Percentiles rank a stretch among this genome's conserved stretches.
phyloP scores from a whole-genome alignment of 2,329 filamentous ascomycete genomes.

The Colletotrichum abscissum region DNA sequence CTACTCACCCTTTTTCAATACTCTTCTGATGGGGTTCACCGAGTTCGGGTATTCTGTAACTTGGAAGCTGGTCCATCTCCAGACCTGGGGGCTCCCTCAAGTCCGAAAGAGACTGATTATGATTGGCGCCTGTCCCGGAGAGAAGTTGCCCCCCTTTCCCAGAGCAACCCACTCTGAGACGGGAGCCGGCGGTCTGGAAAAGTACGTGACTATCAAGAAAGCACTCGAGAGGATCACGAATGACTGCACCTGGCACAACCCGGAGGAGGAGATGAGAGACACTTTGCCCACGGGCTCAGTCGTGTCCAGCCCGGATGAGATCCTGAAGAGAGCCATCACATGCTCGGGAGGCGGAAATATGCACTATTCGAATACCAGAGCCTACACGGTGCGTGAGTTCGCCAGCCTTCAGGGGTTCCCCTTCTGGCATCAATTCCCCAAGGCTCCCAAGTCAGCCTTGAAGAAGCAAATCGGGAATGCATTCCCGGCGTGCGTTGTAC shows the following conservation, averaged over 20 bases:
- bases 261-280: slow-evolving; percentile 37
- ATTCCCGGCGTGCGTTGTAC: slow-evolving; percentile 72
- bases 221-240: slow-evolving; percentile 51
- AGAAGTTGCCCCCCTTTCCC: slow-evolving; percentile 75
- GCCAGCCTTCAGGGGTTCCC: slow-evolving; percentile 80
- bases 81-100: slow-evolving; percentile 63
- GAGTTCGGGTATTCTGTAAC: slow-evolving; percentile 74
- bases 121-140: slow-evolving; percentile 74
- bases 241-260: slow-evolving; percentile 51
- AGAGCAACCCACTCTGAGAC: slow-evolving; percentile 65
- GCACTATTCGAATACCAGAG: slow-evolving; percentile 72
- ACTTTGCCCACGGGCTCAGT: slow-evolving; percentile 49
- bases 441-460: slow-evolving; percentile 45
- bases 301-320: slow-evolving; percentile 52
- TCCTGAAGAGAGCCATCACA: slow-evolving; percentile 71
- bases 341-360: slow-evolving; percentile 71
- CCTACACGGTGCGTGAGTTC: slow-evolving; percentile 75
- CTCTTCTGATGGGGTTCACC: slow-evolving; percentile 73
- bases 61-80: slow-evolving; percentile 71
- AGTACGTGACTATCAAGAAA: slow-evolving; percentile 56
- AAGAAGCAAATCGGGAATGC: slow-evolving; percentile 83
- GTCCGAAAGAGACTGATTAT: slow-evolving; percentile 64
- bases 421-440: slow-evolving; percentile 65
- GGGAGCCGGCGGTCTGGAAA: slow-evolving; percentile 45
- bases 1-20: slow-evolving; percentile 67